Evolutionary conservation across 2,329 filamentous ascomycete genomes (phyloP), one percentile per base, ranked within the genome.

Genomic region (Neoarthrinium moseri): DNA sequence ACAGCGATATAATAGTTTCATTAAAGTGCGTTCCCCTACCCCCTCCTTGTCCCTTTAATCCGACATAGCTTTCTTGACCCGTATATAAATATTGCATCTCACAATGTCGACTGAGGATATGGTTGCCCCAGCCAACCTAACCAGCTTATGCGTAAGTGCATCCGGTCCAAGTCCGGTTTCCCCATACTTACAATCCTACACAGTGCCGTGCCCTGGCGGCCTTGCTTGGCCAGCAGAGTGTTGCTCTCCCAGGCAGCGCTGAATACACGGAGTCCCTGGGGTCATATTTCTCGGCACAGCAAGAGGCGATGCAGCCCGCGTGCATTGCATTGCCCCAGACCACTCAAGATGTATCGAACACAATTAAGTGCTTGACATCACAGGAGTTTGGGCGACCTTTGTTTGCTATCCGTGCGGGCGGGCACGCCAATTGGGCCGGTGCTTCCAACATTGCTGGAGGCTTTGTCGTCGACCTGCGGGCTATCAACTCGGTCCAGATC

Each of bases 351-450:
- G 30, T 34, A 11, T 7, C 30, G 30, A 15, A 7, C 6, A 15
- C 30, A 6, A 15, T 34, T 17, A 34, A 34, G 30, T 34, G 7
- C 7, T 34, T 34, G 30, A 15, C n/a, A 15, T n/a, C 30, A 15
- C 6, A 34, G 6, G 30, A n/a, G n/a, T n/a, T n/a, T n/a, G n/a
- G n/a, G n/a, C n/a, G n/a, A n/a, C n/a, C n/a, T n/a, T n/a, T n/a
- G 6, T 72, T 72, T 44, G 68, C 69, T 3, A 63, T 75, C 3
- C 71, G 69, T 40, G 63, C 67, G 38, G 71, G 72, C 22, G 72
- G 73, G 2, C 71, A 75, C 50, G 62, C 64, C 21, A 54, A 60
- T 2, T 63, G 65, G 47, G 56, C 62, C 0, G 70, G 70, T 15
- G 62, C 64, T 7, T 68, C 68, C 5, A 71, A 67, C 44, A 68